Evolutionary conservation across 2,329 filamentous ascomycete genomes (phyloP), one percentile per base, ranked within the genome.

Genomic region (Apiospora malaysiana): DNA sequence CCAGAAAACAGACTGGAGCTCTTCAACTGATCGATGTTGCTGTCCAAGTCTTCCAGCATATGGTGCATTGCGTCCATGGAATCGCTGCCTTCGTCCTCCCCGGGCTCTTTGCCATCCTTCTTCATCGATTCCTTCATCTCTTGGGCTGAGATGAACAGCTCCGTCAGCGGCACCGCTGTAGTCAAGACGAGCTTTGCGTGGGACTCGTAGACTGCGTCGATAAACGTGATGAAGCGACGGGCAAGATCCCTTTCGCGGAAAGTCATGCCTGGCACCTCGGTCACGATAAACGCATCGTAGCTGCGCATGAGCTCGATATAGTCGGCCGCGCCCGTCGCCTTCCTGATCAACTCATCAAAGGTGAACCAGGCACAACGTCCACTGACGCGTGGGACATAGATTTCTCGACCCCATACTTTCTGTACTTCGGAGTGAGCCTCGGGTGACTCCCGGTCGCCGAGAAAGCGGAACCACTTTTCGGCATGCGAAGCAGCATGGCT

Each of bases 111-210:
- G 14, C 83, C 82, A 12, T 85, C 82, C 56, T 88, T 82, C 67
- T 86, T 81, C 18, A 91, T 78, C 9, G 90, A 86, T 75, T 91
- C 87, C 59, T 89, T 86, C 67, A 94, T 84, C 79, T 95, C 93
- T 21, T 89, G 85, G 21, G 89, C 86, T 27, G 93, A 94, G 65
- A 97, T 87, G 82, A 98, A 99, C 45, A 98, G 89, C 79, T 97
- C 91, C 9, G 90, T 90, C 2, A 99, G 85, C 0, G 95, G 94
- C 67, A 95, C 93, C 51, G 91, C 94, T 3, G 93, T 95, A 0
- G 96, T 99, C 70, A 99, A 88, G 21, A 98, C 95, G 9, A 99
- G 88, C 83, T 98, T 98, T n/a, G 94, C 95, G 81, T 95, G 89
- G 40, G 88, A 87, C 82, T 99, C 96, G 79, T 99, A 99, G 5